Base-by-base conservation (phyloP, 1,284 basidiomycete genomes). In the Mixia osmundae region DNA sequence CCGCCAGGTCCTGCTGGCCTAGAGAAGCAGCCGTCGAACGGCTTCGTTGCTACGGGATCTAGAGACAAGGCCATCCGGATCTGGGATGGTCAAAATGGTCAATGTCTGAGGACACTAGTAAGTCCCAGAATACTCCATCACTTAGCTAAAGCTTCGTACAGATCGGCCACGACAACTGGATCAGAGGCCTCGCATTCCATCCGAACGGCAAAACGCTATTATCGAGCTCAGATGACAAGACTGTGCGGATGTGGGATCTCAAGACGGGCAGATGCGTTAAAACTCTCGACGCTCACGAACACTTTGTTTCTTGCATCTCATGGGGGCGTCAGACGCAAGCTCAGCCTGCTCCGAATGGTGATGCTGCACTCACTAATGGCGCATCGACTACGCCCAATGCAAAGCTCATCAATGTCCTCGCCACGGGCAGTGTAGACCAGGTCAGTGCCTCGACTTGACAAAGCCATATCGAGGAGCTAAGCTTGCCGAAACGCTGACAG, bases 191-290 rank as follows among this genome's bases (percentile, higher is more conserved):
- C 29, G 69, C 74, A 16, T 82, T 83, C 60, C 78, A 82, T 54
- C 78, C 78, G 0, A 69, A 68, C 5, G 82, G 82, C 26, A 83
- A 83, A 55, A 72, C 69, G 52, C 67, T 89, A 4, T 63, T 89
- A 11, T 82, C 78, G 2, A 78, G 75, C 2, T 76, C 76, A 4
- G 82, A 89, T 55, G 82, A 89, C 62, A 79, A 83, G 58, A 80
- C 78, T 7, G 69, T 87, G 49, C 69, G 77, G 7, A 65, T 83
- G 11, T 89, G 82, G 82, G 82, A 89, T 46, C 60, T 89, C 25
- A 62, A 66, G 25, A 76, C 72, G 3, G 75, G 78, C 2, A 67
- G 80, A 42, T 77, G 77, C 50, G 62, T 71, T 46, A 79, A 77
- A 58, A 76, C 70, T 26, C 65, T 87, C 30, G 77, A 85, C 43